Conservation (phyloP, 2,329 filamentous ascomycete genomes). For the Arthroderma sp. region DNA sequence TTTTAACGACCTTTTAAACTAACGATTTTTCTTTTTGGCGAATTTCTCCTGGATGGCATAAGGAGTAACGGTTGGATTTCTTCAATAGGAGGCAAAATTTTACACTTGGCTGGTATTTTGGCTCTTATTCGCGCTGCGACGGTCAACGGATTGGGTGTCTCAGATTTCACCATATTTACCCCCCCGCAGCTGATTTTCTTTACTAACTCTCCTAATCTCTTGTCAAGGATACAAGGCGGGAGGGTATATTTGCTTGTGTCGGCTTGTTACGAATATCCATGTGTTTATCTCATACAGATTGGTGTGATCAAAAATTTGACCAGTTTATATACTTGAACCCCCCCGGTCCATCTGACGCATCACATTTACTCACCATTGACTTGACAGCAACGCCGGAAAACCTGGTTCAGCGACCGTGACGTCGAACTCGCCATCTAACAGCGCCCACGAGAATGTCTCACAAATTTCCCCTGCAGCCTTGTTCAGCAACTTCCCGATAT, state of each 20-base stretch:
- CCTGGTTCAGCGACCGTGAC: background rate
- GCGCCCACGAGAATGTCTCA: background rate
- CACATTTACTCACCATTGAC: background rate
- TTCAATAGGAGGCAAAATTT: slow-evolving; percentile 3
- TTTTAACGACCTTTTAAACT: slow-evolving; percentile 1
- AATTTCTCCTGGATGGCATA: background rate
- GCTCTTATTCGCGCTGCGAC: background rate
- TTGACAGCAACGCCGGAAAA: background rate
- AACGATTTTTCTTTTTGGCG: slow-evolving; percentile 1
- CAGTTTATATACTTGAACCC: background rate
- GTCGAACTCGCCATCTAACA: background rate
- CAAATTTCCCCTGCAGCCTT: background rate
- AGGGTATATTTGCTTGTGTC: background rate
- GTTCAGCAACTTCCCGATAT: background rate
- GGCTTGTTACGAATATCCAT: background rate
- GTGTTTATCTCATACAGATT: background rate
- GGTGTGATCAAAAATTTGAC: background rate
- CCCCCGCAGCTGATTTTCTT: background rate
- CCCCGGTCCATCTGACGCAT: background rate
- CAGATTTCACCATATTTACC: background rate
- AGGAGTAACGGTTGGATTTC: background rate
- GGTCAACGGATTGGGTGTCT: background rate
- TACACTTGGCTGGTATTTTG: background rate
- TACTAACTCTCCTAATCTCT: background rate
- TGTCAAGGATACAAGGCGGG: background rate